Conservation (phyloP, 768 basidiomycete genomes). For the Tylopilus vinaceipallidus region DNA sequence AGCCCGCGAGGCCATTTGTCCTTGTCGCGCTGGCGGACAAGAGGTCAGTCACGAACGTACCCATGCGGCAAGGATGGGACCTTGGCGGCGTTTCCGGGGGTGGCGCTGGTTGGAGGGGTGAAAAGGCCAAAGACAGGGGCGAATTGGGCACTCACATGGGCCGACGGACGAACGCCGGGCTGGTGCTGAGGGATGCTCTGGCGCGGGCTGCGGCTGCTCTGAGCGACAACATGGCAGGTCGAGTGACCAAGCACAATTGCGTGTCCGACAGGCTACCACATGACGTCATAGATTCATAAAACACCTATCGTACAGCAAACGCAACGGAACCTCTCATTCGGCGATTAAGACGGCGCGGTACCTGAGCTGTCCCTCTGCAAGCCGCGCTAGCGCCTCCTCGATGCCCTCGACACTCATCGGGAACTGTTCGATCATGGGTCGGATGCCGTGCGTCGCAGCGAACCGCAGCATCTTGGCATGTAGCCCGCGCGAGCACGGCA, state of each 20-base stretch:
- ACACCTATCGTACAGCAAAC: too few relatives aligned
- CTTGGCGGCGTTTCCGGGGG: slow-evolving; percentile 59
- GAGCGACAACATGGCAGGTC: slow-evolving; percentile 14
- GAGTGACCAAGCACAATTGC: neutral
- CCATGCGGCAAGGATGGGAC: slow-evolving; percentile 27
- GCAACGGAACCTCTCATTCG: too few relatives aligned
- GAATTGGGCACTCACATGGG: neutral
- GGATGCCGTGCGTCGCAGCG: slow-evolving; percentile 29
- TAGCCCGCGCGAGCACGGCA: slow-evolving; percentile 26
- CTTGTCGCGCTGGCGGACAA: slow-evolving; percentile 43
- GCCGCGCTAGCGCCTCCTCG: slow-evolving; percentile 25
- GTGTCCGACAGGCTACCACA: neutral
- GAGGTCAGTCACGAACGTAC: neutral
- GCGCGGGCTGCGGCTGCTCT: slow-evolving; percentile 6
- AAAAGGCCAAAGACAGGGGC: neutral
- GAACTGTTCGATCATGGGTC: slow-evolving; percentile 33
- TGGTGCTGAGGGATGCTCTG: neutral
- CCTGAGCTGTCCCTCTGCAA: slow-evolving; percentile 27
- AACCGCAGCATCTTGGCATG: slow-evolving; percentile 36
- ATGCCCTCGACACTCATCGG: slow-evolving; percentile 32
- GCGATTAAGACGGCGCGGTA: slow-evolving; percentile 33
- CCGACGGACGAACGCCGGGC: neutral
- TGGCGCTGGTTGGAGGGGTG: slow-evolving; percentile 36
- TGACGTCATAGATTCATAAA: slow-evolving; percentile 19
- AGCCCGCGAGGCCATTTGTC: slow-evolving; percentile 50